A percentile compares a stretch with the other conserved stretches of the same genome.
phyloP scores from a whole-genome alignment of 768 basidiomycete genomes.

The Hygrophoropsis aurantiaca region DNA sequence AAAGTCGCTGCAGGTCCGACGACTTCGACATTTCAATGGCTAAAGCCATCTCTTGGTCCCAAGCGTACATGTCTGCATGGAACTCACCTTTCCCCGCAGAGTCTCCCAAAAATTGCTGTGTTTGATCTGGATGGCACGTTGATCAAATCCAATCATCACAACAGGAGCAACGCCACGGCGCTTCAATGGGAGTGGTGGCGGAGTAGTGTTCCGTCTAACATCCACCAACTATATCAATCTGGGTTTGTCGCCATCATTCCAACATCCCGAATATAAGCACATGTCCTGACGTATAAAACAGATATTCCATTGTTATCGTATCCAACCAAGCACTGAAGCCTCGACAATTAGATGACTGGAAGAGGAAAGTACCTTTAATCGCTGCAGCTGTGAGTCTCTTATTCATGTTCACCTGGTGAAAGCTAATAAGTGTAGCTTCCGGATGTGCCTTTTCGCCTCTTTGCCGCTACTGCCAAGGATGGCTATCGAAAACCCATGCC shows the following conservation, averaged over 20 bases:
- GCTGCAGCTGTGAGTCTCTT: slow-evolving; percentile 52
- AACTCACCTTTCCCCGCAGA: slow-evolving; percentile 29
- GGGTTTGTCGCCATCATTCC: slow-evolving; percentile 48
- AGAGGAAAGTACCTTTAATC: slow-evolving; percentile 70
- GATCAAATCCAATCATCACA: slow-evolving; percentile 48
- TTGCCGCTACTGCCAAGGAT: slow-evolving; percentile 77
- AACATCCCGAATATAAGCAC: background rate
- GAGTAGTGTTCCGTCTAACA: slow-evolving; percentile 54
- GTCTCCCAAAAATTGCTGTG: slow-evolving; percentile 61
- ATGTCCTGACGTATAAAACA: slow-evolving; percentile 20
- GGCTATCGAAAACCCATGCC: slow-evolving; percentile 83
- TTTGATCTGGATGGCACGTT: slow-evolving; percentile 90
- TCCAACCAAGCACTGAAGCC: slow-evolving; percentile 74
- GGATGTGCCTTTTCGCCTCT: slow-evolving; percentile 70
- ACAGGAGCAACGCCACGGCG: slow-evolving; percentile 35
- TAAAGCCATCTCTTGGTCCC: slow-evolving; percentile 35
- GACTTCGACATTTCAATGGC: slow-evolving; percentile 24
- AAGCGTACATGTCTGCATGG: slow-evolving; percentile 36
- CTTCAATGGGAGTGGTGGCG: slow-evolving; percentile 69
- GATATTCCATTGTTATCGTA: slow-evolving; percentile 72
- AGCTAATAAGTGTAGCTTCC: slow-evolving; percentile 49
- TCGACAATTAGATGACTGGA: slow-evolving; percentile 60
- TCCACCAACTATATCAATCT: slow-evolving; percentile 56
- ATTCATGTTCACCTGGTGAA: background rate
- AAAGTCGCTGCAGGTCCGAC: slow-evolving; percentile 15